Evolutionary conservation across 208 protist genomes (phyloP), one percentile per base, ranked within the genome.

Genomic region (Phytomonas sp.): DNA sequence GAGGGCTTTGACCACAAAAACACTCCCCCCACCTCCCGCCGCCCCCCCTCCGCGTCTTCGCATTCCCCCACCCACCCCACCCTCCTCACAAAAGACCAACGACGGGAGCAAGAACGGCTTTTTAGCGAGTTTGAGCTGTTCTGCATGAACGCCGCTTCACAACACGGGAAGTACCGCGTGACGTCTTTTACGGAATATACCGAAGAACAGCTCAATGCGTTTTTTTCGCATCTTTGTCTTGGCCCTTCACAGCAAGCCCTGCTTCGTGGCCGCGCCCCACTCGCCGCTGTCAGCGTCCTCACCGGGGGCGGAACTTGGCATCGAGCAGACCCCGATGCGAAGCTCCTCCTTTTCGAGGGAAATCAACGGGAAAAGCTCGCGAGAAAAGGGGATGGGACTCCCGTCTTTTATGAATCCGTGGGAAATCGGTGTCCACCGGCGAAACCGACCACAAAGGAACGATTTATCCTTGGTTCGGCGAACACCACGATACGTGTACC

Each of bases 181-280:
- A 10, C n/a, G 42, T 72, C 75, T 65, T 77, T 87, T 66, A 70
- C 64, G 29, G 77, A 83, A 31, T 89, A 92, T 76, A 90, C 87
- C 11, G 69, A 70, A 26, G 74, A 81, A 60, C 85, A 86, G 71
- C 72, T 94, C 14, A 74, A 86, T 26, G 75, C 82, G 65, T 94
- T 94, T 67, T 92, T 88, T 66, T 74, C 71, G 6, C 75, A 92
- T 45, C 74, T 94, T 31, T 72, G 77, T 32, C 71, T 83, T n/a
- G 81, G 79, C 0, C 71, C 79, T 4, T 31, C 71, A 63, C 73
- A 90, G 66, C 76, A 82, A 11, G 82, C 78, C 14, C 75, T 90
- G 36, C 75, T 89, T 30, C 74, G 75, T 49, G 87, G 87, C 5
- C 79, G 87, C 4, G 89, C 87, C 29, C 89, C 87, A 36, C 73